Base-by-base conservation (phyloP, 2,329 filamentous ascomycete genomes). In the Phialocephala sp. region DNA sequence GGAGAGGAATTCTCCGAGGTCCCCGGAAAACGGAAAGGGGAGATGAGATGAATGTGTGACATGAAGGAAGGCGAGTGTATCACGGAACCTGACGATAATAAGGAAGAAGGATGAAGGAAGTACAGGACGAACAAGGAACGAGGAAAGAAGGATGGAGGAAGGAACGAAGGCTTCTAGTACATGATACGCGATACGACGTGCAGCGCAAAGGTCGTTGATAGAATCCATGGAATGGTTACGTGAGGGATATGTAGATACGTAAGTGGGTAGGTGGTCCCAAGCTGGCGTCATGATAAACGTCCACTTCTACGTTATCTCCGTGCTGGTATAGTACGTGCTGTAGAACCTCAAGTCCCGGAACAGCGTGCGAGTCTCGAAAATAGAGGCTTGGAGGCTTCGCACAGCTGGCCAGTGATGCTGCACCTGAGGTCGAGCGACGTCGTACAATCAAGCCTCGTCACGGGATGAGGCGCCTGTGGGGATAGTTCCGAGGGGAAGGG, bases 401-500 rank as follows among this genome's bases (percentile, higher is more conserved):
- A 20, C 11, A 32, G 24, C 14, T n/a, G 27, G n/a, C 50, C 50
- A 54, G 24, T 54, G 3, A 27, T 27, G 6, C 4, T 24, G 47
- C 1, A 22, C 8, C 18, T 15, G 4, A n/a, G 8, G 8, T 11
- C 50, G 11, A 27, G 6, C 24, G 24, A 54, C 50, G 24, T 27
- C 18, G 24, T 32, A 52, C 50, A 27, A 27, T 14, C 27, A 35
- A 27, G 24, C 22, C 27, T 27, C 24, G 50, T 54, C 50, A 54
- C 50, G 50, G 50, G 50, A 54, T 35, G 24, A 54, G 24, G 50
- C 50, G 27, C 8, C 24, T 54, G 50, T 54, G 50, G 20, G 24
- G 50, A 54, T 27, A 50, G 4, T 20, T n/a, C 45, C n/a, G 24
- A 5, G 22, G 50, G 32, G 14, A 24, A 35, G 22, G 24, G 47